Base-by-base conservation (phyloP, 2,329 filamentous ascomycete genomes). In the Cercospora brassicicola region DNA sequence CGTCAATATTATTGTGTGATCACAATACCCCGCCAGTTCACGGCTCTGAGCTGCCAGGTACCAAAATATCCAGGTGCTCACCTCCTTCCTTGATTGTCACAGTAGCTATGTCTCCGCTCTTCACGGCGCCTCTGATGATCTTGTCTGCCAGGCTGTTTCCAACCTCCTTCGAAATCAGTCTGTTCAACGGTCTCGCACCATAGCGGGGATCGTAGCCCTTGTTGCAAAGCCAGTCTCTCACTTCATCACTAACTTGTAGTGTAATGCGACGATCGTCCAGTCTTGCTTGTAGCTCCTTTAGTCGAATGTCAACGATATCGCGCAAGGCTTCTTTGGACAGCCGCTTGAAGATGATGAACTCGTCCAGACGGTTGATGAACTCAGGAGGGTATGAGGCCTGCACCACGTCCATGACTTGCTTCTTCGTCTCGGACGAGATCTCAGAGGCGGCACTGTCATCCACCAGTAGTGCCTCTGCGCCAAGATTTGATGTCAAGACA, bases 341-440 rank as follows among this genome's bases (percentile, higher is more conserved):
- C 8, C 94, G 88, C 81, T 94, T 94, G 85, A 98, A 98, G 76
- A 98, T 84, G 78, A 98, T 97, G 82, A 98, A 97, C 69, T 96
- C 94, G 80, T 98, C 94, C 70, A 98, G 93, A 20, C 95, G 88
- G 82, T 99, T 98, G 71, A 98, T 86, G 84, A 98, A 99, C 78
- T 98, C 95, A 2, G 95, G 95, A 4, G 94, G 89, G 78, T 97
- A 90, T 0, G 85, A 81, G 8, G 84, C 80, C 18, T 90, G 85
- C 0, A 98, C 94, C 15, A 96, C 89, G 75, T 96, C 91, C 89
- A 98, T 93, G 64, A 98, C 94, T 0, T 91, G 89, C 67, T 87
- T 84, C 75, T 92, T 92, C 57, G 94, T 87, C 0, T 88, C 87
- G 0, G 89, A 85, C 15, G 91, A 88, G 66, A 98, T 89, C 36